A percentile compares a stretch with the other conserved stretches of the same genome.
These are phyloP conservation scores for Penicillium aurantiogriseum DNA, from an alignment of 2,329 filamentous ascomycete species.

Conservation along the genomic window DNA sequence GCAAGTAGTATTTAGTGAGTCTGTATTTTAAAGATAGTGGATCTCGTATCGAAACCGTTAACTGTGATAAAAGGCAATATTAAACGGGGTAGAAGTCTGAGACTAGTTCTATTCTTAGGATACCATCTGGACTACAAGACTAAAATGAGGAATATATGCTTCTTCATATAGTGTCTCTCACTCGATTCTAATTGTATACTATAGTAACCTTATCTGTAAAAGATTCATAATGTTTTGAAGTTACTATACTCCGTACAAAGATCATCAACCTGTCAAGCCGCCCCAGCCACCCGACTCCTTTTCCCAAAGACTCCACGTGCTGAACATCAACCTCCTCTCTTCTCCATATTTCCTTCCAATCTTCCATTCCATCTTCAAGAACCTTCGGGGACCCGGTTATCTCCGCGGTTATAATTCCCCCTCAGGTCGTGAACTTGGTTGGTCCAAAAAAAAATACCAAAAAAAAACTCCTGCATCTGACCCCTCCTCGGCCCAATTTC, in stretches of 20 bases:
- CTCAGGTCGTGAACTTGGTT: conserved; percentile 4
- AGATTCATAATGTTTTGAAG: too few species aligned
- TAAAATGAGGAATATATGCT: not conserved
- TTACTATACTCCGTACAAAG: too few species aligned
- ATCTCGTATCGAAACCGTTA: not conserved
- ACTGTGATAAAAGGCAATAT: not conserved
- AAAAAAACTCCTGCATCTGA: conserved; percentile 19
- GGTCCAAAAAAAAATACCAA: not conserved
- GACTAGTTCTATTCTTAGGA: conserved; percentile 4
- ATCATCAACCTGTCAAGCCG: conserved; percentile 1
- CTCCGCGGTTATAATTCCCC: conserved; percentile 4
- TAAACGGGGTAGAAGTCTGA: not conserved
- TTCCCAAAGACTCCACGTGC: conserved; percentile 10
- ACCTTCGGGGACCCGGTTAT: conserved; percentile 7
- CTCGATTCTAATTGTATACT: not conserved
- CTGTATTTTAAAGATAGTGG: not conserved
- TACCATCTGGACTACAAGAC: not conserved
- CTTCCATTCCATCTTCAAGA: not conserved
- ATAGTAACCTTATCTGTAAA: not conserved
- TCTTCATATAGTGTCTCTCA: not conserved
- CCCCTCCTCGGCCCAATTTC: conserved; percentile 30
- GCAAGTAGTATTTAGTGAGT: not conserved
- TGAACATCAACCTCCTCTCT: conserved; percentile 6
- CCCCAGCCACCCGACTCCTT: conserved; percentile 13
- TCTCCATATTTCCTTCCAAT: conserved; percentile 2